Conservation (phyloP, 441 rosid species). For the Pelargonium myrrhifolium region DNA sequence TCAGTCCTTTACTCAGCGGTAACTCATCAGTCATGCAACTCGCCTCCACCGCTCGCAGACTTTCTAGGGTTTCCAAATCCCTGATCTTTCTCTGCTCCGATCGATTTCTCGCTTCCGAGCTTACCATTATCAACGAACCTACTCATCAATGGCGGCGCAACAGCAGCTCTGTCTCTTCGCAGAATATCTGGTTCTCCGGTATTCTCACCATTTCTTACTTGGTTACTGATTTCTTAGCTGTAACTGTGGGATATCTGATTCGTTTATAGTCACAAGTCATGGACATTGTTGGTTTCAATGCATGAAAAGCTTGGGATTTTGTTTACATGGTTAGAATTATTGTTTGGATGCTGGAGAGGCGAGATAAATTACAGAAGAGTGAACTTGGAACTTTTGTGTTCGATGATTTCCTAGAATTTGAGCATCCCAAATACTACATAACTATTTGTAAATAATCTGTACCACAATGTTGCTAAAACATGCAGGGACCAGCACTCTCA, state of each 20-base stretch:
- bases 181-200: not conserved
- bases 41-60: not conserved
- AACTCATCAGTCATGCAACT: not conserved
- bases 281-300: too few species aligned
- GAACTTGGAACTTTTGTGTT: too few species aligned
- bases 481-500: slow-evolving; percentile 1
- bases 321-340: not conserved
- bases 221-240: not conserved
- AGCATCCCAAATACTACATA: not conserved
- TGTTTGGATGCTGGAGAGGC: not conserved
- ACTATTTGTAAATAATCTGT: not conserved
- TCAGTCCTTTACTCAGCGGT: not conserved
- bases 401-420: not conserved
- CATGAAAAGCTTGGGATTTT: not conserved
- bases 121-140: not conserved
- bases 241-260: not conserved
- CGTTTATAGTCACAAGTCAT: not conserved
- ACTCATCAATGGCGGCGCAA: slow-evolving; percentile 1
- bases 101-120: not conserved
- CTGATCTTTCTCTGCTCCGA: not conserved
- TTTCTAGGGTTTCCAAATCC: slow-evolving; percentile 2
- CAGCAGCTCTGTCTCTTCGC: not conserved
- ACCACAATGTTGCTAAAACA: not conserved
- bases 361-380: too few species aligned
- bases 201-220: not conserved